A percentile compares a stretch with the other conserved stretches of the same genome.
phyloP scores from a whole-genome alignment of 495 filamentous ascomycete genomes.

The Hyaloscypha bicolor region DNA sequence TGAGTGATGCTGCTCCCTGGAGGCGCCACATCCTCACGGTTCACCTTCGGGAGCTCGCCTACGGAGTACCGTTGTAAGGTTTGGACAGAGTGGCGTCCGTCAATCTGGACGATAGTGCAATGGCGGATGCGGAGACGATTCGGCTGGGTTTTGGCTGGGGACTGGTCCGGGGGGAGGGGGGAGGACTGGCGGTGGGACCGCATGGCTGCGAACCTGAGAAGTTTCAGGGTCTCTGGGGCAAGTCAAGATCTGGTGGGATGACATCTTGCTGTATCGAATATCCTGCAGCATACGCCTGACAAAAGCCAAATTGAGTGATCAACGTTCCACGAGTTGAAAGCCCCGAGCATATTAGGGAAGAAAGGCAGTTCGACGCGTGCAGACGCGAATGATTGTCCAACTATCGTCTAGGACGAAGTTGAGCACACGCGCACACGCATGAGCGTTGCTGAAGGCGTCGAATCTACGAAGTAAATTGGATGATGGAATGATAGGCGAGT shows the following conservation, averaged over 20 bases:
- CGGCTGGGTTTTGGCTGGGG: background rate
- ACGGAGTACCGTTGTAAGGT: background rate
- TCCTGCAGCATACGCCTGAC: background rate
- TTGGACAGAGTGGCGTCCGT: background rate
- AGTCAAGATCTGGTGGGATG: background rate
- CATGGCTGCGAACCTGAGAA: background rate
- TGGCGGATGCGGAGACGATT: background rate
- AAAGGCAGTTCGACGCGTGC: conserved; percentile 14
- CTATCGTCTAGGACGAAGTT: background rate
- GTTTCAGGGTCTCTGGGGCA: conserved; percentile 13
- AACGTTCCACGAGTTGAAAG: conserved; percentile 15
- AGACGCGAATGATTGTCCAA: conserved; percentile 5
- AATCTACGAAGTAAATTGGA: background rate
- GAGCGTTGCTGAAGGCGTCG: background rate
- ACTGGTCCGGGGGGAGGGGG: background rate
- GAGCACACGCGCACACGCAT: background rate
- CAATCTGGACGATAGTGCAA: background rate
- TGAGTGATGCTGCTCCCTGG: background rate
- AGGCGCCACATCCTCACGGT: background rate
- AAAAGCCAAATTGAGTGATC: conserved; percentile 1
- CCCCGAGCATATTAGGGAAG: conserved; percentile 15
- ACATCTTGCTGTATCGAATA: conserved; percentile 8
- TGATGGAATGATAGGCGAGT: background rate
- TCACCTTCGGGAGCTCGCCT: background rate
- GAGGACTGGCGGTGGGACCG: background rate